These are phyloP conservation scores for Eremochloa ophiuroides DNA, from an alignment of 176 grass and related monocot genomes.

Conservation along the genomic window DNA sequence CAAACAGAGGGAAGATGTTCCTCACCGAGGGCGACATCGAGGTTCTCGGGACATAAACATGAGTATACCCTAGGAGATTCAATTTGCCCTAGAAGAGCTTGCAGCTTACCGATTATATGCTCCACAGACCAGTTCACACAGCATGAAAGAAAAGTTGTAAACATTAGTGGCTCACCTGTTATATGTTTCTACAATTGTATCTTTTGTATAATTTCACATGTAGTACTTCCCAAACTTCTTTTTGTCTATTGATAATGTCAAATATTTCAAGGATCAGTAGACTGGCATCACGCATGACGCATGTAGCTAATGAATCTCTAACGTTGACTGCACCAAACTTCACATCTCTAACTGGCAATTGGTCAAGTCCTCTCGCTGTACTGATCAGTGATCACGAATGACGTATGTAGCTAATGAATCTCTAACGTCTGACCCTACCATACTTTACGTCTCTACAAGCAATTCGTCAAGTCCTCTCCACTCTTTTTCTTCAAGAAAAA, in stretches of 20 bases:
- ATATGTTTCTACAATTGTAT: slow-evolving; percentile 6
- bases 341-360: background rate
- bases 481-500: background rate
- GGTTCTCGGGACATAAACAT: slow-evolving; percentile 36
- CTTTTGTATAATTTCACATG: slow-evolving; percentile 12
- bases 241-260: background rate
- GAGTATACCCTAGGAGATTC: background rate
- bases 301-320: background rate
- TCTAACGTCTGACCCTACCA: too few species aligned
- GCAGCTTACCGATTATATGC: slow-evolving; percentile 36
- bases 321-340: background rate
- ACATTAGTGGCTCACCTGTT: slow-evolving; percentile 30
- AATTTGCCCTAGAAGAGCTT: slow-evolving; percentile 33
- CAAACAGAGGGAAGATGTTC: slow-evolving; percentile 71
- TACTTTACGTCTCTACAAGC: too few species aligned
- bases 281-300: slow-evolving; percentile 25
- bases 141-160: slow-evolving; percentile 30
- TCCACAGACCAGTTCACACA: background rate
- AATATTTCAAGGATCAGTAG: background rate
- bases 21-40: slow-evolving; percentile 71
- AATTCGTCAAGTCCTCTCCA: too few species aligned
- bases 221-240: background rate
- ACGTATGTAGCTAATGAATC: too few species aligned
- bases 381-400: too few species aligned
- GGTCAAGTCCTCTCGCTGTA: background rate